Percentiles rank a stretch among this genome's conserved stretches.
These are phyloP conservation scores for Phytophthora nicotianae DNA, from an alignment of 352 stramenopile genomes.

Conservation along the genomic window DNA sequence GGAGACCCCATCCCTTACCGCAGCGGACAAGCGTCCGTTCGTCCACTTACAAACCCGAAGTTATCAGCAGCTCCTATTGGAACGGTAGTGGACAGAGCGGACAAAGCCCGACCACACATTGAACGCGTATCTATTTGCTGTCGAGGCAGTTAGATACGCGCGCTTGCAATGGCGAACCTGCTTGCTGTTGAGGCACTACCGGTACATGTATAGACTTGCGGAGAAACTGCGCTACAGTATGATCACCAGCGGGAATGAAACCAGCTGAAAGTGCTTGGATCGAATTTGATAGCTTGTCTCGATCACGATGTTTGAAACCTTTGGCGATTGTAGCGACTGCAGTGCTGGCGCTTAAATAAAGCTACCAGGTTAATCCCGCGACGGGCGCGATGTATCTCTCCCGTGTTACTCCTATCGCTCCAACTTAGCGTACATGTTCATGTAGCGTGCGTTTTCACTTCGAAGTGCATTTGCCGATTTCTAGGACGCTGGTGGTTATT, in stretches of 20 bases:
- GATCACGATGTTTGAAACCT: too few species aligned
- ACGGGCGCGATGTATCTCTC: too few species aligned
- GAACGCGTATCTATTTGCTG: constrained; percentile 24
- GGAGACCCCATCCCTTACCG: constrained; percentile 19
- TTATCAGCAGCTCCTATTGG: constrained; percentile 5
- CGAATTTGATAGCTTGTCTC: too few species aligned
- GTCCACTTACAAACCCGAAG: constrained; percentile 41
- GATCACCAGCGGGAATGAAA: too few species aligned
- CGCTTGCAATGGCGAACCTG: constrained; percentile 10
- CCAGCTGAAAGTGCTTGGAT: not conserved
- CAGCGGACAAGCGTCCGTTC: constrained; percentile 6
- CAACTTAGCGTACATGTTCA: too few species aligned
- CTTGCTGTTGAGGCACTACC: not conserved
- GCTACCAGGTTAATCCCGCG: too few species aligned
- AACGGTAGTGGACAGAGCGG: constrained; percentile 1
- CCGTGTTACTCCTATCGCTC: too few species aligned
- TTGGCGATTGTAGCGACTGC: not conserved
- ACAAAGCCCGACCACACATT: constrained; percentile 25
- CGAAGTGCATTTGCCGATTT: too few species aligned
- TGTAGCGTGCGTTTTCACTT: too few species aligned
- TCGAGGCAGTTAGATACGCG: constrained; percentile 9
- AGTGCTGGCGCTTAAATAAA: not conserved
- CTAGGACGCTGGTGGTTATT: too few species aligned
- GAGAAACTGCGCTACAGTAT: constrained; percentile 1
- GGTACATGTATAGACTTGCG: not conserved